Evolutionary conservation across 75 land plant genomes (phyloP).

Genomic region (Gnetum montanum): DNA sequence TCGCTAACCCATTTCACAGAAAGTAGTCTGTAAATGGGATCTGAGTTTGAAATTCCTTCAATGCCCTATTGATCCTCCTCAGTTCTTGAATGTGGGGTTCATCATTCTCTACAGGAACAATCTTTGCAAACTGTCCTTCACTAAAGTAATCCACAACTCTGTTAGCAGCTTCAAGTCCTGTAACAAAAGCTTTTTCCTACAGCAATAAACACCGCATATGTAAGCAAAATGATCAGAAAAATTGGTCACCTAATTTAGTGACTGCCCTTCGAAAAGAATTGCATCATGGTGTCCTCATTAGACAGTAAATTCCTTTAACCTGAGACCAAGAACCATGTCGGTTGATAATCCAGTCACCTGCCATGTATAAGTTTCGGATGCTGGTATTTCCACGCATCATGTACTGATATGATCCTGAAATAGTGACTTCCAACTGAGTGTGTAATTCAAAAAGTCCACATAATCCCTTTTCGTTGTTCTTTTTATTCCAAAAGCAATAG

Average conservation of each 20-base stretch:
- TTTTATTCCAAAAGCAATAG: too few relatives aligned
- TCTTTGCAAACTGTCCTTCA: conserved; percentile 58
- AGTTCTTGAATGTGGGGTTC: conserved; percentile 69
- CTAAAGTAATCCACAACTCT: conserved; percentile 59
- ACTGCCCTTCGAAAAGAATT: too few relatives aligned
- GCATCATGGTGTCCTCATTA: too few relatives aligned
- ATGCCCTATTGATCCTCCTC: conserved; percentile 36
- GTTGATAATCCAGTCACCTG: conserved; percentile 81
- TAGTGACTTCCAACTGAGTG: too few relatives aligned
- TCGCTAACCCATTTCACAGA: conserved; percentile 15
- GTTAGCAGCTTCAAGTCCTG: conserved; percentile 89
- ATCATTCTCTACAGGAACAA: conserved; percentile 71
- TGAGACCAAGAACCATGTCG: conserved; percentile 90
- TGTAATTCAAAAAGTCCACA: too few relatives aligned
- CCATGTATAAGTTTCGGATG: conserved; percentile 81
- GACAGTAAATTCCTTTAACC: too few relatives aligned
- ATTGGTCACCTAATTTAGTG: too few relatives aligned
- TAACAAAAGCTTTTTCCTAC: conserved; percentile 89
- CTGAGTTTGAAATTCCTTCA: conserved; percentile 27
- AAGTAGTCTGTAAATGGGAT: conserved; percentile 24
- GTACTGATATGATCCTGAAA: conserved; percentile 72
- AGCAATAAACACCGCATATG: not conserved
- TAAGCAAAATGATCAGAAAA: too few relatives aligned
- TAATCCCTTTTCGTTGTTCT: too few relatives aligned
- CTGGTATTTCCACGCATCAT: conserved; percentile 82